Evolutionary conservation across 768 basidiomycete genomes (phyloP).

Genomic region (Rhodotorula paludigena): DNA sequence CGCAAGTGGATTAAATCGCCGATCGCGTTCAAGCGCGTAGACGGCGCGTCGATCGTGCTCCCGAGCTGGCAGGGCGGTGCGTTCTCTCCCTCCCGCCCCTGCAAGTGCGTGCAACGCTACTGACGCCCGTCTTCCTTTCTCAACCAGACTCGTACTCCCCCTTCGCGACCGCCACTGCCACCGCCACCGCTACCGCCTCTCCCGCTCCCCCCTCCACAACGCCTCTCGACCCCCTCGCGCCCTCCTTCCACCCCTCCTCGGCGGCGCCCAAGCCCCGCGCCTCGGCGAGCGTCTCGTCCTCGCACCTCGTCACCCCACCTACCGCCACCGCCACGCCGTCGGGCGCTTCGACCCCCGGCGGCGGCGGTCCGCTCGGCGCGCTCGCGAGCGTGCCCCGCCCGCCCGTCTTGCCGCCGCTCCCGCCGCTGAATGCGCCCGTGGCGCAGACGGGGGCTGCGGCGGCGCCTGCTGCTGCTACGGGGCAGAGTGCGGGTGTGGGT

Average conservation of each 20-base stretch:
- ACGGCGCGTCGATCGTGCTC: constrained; percentile 1
- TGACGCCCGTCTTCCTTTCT: neutral
- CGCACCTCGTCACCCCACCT: neutral
- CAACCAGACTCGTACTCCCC: constrained; percentile 12
- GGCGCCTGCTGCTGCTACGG: too few relatives aligned
- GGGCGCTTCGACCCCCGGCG: too few relatives aligned
- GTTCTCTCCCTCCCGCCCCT: neutral
- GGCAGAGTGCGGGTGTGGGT: too few relatives aligned
- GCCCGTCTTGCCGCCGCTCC: neutral
- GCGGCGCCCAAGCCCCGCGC: neutral
- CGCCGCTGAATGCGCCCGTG: neutral
- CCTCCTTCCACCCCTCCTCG: neutral
- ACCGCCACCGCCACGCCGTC: neutral
- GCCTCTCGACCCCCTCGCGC: neutral
- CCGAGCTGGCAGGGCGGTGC: constrained; percentile 28
- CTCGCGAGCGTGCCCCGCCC: neutral
- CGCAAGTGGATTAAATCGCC: constrained; percentile 16
- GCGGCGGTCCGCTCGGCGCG: neutral
- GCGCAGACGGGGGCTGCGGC: neutral
- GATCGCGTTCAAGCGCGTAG: constrained; percentile 11
- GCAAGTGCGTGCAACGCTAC: neutral
- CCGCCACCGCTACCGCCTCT: constrained; percentile 2
- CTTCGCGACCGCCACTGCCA: constrained; percentile 6
- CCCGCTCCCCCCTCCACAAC: constrained; percentile 3
- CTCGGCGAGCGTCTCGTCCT: neutral